These are phyloP conservation scores for Phytophthora brassicae DNA, from an alignment of 352 stramenopile genomes.

Conservation along the genomic window DNA sequence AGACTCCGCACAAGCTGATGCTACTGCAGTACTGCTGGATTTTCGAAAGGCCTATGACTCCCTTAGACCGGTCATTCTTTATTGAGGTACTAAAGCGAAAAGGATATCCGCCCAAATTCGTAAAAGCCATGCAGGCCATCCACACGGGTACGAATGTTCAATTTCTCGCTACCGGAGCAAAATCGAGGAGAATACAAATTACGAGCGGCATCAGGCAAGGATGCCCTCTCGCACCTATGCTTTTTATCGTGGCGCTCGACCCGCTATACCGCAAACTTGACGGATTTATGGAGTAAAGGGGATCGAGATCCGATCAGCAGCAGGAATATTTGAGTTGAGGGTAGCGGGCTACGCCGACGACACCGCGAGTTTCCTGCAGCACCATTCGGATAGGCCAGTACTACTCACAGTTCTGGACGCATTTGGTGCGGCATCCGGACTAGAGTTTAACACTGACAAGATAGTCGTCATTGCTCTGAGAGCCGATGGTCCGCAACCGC, in stretches of 20 bases:
- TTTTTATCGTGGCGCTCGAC: not conserved
- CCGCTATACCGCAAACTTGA: not conserved
- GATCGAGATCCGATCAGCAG: not conserved
- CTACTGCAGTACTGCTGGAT: not conserved
- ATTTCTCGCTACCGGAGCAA: not conserved
- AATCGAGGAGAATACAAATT: not conserved
- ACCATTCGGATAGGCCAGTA: not conserved
- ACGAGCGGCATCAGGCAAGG: not conserved
- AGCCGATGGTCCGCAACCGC: not conserved
- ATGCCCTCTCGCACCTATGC: not conserved
- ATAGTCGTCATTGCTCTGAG: not conserved
- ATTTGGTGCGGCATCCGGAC: not conserved
- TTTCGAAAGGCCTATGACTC: constrained; percentile 1
- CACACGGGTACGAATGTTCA: not conserved
- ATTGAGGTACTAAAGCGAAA: not conserved
- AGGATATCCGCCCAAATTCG: not conserved
- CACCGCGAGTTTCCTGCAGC: not conserved
- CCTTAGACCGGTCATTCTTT: not conserved
- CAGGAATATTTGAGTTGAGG: not conserved
- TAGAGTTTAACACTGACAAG: not conserved
- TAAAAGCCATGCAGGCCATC: not conserved
- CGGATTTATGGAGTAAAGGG: not conserved
- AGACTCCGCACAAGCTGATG: not conserved
- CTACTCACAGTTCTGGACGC: not conserved
- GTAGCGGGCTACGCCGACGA: not conserved